Base-by-base conservation (phyloP, 2,329 filamentous ascomycete species). In the Calonectria honghensis region DNA sequence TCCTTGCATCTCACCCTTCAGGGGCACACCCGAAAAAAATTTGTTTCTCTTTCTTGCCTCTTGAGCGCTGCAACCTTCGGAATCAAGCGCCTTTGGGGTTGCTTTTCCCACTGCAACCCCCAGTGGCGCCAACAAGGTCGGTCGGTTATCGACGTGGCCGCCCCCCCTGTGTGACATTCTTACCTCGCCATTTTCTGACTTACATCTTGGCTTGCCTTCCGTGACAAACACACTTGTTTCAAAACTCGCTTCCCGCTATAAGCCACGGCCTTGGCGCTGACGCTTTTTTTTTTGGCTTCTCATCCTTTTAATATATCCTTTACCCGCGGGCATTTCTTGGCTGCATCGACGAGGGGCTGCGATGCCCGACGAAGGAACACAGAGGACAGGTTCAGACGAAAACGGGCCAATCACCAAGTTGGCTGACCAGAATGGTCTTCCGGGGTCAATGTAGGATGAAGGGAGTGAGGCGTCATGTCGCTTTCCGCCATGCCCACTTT, bases 371-470 rank as follows among this genome's bases (percentile, higher is more conserved):
- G 5, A 48, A 16, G 79, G 78, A n/a, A 66, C 72, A 80, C 79
- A 65, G 57, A 57, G 16, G 59, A 71, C 59, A 67, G 64, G 50
- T 59, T 37, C 63, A 64, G 73, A 73, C 74, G 69, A 76, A 18
- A 31, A 45, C 16, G 73, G 74, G 51, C 79, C 79, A 81, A 81
- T 80, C 73, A 78, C n/a, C 14, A 65, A 3, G 70, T 45, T 77
- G 74, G 77, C 73, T 67, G 31, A 27, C 14, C 9, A 70, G 74
- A 78, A 27, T 10, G 59, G 59, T 73, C 76, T 52, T 76, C 74
- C 57, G 57, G 57, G 10, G 35, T 24, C 37, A 16, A 20, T 37
- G 35, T 29, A 29, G 24, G 35, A 27, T 32, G 14, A 48, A 51
- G 24, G 64, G 69, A 64, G 71, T 45, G 59, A 61, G 66, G 50